Base-by-base conservation (phyloP, 2,329 filamentous ascomycete genomes). In the Basipetospora chlamydospora region DNA sequence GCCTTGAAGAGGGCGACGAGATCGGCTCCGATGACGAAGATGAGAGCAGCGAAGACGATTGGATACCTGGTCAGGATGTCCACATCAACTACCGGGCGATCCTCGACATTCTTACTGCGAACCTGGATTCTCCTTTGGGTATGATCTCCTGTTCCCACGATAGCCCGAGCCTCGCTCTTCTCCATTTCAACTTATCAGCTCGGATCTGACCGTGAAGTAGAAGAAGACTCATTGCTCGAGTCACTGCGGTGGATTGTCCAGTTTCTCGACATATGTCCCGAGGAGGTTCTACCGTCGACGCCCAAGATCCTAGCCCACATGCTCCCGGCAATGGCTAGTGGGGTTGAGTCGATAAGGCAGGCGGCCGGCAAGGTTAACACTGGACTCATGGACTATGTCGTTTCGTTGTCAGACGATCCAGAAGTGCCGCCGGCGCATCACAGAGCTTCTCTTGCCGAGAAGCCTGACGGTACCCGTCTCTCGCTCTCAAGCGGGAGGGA, bases 11-110 rank as follows among this genome's bases (percentile, higher is more conserved):
- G 41, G 73, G 68, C 4, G 70, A 71, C 21, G 70, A 77, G 41
- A 63, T 62, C 21, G 63, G 64, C n/a, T 64, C 66, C 29, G 72
- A 75, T 5, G 67, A 70, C 3, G 69, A 68, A 23, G 70, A 70
- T 21, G 60, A 66, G 12, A 77, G 74, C 42, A 76, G 72, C 30
- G 87, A 94, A 47, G 87, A 87, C 41, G 90, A 96, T 51, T 98
- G 88, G 86, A 79, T 96, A 31, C 92, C 92, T 0, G 90, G 92
- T 1, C 90, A 98, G 57, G 90, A 98, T 55, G 86, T 95, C 6
- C 80, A 92, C 41, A 83, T 98, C 42, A 88, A 96, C 56, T 84
- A 94, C 56, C 77, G 83, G 41, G 84, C 80, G 45, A 93, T 98
- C 25, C 61, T 98, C 33, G 83, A 92, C 47, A 98, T 96, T 37